Evolutionary conservation across 83 land plant species (phyloP).

Genomic region (Thuja plicata): DNA sequence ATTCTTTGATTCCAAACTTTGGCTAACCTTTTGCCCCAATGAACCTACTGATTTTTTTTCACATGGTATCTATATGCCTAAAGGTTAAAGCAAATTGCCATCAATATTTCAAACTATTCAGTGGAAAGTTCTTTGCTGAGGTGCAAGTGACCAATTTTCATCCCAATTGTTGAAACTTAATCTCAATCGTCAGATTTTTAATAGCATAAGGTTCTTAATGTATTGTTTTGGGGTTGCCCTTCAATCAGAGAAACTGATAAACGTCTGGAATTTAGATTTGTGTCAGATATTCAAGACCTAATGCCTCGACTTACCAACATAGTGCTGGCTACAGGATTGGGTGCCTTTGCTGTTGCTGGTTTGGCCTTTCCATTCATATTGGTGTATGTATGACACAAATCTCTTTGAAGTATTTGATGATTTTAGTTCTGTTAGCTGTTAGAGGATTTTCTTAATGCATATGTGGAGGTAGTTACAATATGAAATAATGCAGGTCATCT

Average conservation of each 20-base stretch:
- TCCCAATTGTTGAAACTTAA: neutral
- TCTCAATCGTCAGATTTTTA: neutral
- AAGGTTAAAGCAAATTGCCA: neutral
- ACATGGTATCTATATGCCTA: neutral
- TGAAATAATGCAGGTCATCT: slow-evolving; percentile 38
- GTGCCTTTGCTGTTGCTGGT: slow-evolving; percentile 90
- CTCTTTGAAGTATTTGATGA: neutral
- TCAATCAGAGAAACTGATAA: neutral
- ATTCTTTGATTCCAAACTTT: neutral
- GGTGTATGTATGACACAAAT: slow-evolving; percentile 59
- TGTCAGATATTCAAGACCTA: neutral
- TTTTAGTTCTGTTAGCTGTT: neutral
- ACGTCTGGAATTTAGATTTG: neutral
- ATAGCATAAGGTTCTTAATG: neutral
- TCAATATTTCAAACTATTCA: neutral
- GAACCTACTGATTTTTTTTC: neutral
- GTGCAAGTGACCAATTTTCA: neutral
- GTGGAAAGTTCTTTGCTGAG: neutral
- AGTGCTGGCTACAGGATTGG: slow-evolving; percentile 68
- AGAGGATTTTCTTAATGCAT: neutral
- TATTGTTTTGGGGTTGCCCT: neutral
- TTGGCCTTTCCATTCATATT: slow-evolving; percentile 86
- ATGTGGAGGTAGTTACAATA: neutral
- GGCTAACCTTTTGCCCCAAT: neutral
- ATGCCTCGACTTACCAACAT: slow-evolving; percentile 42